Conservation (phyloP, 176 grass and related monocot species). For the Musa itinerans region DNA sequence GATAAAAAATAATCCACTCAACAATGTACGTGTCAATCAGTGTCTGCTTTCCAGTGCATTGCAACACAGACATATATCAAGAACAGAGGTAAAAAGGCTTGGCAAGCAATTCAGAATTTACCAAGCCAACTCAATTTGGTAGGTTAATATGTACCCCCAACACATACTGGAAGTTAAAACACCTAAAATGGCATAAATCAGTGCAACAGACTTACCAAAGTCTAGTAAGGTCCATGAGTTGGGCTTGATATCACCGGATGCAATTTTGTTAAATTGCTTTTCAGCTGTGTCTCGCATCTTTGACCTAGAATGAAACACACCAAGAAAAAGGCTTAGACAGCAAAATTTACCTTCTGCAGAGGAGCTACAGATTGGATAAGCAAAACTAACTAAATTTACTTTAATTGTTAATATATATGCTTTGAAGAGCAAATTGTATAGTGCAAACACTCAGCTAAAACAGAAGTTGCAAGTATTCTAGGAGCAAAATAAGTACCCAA, state of each 20-base stretch:
- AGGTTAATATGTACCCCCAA: too few species aligned
- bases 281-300: constrained; percentile 87
- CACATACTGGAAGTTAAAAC: not conserved
- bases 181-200: not conserved
- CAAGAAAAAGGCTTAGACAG: not conserved
- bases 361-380: not conserved
- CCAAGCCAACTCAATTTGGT: too few species aligned
- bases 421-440: not conserved
- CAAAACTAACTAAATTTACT: not conserved
- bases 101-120: not conserved
- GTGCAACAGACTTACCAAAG: constrained; percentile 43
- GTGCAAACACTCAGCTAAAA: not conserved
- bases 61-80: too few species aligned
- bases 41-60: not conserved
- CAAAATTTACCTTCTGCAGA: not conserved
- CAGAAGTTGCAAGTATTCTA: not conserved
- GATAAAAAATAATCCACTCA: not conserved
- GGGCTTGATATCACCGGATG: constrained; percentile 78
- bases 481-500: constrained; percentile 41
- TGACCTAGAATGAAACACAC: constrained; percentile 32
- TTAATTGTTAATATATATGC: not conserved
- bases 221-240: constrained; percentile 94
- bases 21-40: not conserved
- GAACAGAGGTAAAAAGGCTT: not conserved
- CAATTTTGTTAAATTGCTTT: constrained; percentile 70